These are phyloP conservation scores for Hordeum marinum DNA, from an alignment of 176 grass and related monocot genomes.

Conservation along the genomic window DNA sequence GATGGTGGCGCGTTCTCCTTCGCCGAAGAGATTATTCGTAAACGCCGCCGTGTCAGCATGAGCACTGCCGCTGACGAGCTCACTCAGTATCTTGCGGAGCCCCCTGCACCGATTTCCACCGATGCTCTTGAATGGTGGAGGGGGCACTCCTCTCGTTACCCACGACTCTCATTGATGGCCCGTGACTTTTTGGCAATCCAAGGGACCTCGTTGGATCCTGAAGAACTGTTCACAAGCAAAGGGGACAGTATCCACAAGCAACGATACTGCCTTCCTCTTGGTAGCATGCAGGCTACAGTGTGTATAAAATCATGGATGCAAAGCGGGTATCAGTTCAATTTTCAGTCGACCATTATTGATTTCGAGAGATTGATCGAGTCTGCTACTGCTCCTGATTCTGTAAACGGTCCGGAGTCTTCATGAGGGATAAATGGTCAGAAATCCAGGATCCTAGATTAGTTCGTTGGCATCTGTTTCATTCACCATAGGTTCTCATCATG, in stretches of 20 bases:
- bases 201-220: conserved; percentile 71
- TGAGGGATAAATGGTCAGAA: conserved; percentile 1
- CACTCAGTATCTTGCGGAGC: conserved; percentile 70
- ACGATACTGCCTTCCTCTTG: conserved; percentile 65
- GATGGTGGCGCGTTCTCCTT: conserved; percentile 66
- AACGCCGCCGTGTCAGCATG: conserved; percentile 59
- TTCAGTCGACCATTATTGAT: conserved; percentile 57
- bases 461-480: conserved; percentile 1
- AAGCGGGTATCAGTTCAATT: conserved; percentile 68
- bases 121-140: conserved; percentile 92
- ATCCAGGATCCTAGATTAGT: conserved; percentile 18
- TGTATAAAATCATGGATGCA: conserved; percentile 86
- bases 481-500: conserved; percentile 30
- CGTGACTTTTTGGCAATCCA: conserved; percentile 87
- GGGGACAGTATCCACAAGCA: conserved; percentile 63
- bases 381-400: conserved; percentile 28
- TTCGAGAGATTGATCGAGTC: conserved; percentile 62
- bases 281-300: conserved; percentile 49
- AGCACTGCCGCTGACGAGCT: conserved; percentile 72
- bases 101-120: conserved; percentile 61
- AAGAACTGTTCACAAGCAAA: conserved; percentile 81
- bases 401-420: conserved; percentile 2
- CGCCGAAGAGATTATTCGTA: conserved; percentile 92
- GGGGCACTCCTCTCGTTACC: conserved; percentile 68
- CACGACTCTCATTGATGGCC: conserved; percentile 83